Evolutionary conservation across 208 protist species (phyloP).

Genomic region (Trypanosoma theileri): DNA sequence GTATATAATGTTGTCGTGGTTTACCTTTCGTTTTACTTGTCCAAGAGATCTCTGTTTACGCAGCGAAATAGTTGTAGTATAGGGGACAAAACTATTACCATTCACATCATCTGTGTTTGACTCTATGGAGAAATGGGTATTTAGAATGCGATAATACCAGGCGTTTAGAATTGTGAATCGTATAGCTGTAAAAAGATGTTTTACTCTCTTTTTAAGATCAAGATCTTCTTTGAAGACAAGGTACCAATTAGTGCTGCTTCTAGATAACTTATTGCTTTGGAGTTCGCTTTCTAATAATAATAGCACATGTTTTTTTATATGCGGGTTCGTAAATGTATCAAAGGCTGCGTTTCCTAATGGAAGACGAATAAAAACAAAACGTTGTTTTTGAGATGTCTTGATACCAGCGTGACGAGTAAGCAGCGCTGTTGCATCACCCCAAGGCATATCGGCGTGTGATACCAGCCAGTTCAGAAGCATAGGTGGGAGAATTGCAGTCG

Average conservation of each 20-base stretch:
- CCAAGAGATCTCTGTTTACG: neutral
- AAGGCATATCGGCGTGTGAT: slow-evolving; percentile 23
- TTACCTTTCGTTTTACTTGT: neutral
- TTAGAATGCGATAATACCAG: slow-evolving; percentile 14
- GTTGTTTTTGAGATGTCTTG: slow-evolving; percentile 12
- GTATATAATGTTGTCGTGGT: neutral
- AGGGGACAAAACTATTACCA: neutral
- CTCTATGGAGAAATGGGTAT: neutral
- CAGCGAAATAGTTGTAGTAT: neutral
- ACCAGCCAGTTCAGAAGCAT: slow-evolving; percentile 54
- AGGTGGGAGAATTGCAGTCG: slow-evolving; percentile 31
- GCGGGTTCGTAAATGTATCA: neutral
- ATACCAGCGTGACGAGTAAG: slow-evolving; percentile 11
- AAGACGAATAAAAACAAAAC: slow-evolving; percentile 24
- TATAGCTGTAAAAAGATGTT: slow-evolving; percentile 11
- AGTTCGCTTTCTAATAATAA: slow-evolving; percentile 19
- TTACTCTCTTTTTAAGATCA: neutral
- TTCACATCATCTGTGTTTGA: neutral
- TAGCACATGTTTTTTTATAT: neutral
- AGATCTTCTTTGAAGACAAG: neutral
- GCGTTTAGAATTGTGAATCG: slow-evolving; percentile 17
- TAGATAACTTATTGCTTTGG: neutral
- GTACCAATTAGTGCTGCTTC: too few species aligned
- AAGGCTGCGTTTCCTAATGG: slow-evolving; percentile 11
- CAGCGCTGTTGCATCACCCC: slow-evolving; percentile 29